These are phyloP conservation scores for Gossypioides kirkii DNA, from an alignment of 345 rosid species.

Conservation along the genomic window DNA sequence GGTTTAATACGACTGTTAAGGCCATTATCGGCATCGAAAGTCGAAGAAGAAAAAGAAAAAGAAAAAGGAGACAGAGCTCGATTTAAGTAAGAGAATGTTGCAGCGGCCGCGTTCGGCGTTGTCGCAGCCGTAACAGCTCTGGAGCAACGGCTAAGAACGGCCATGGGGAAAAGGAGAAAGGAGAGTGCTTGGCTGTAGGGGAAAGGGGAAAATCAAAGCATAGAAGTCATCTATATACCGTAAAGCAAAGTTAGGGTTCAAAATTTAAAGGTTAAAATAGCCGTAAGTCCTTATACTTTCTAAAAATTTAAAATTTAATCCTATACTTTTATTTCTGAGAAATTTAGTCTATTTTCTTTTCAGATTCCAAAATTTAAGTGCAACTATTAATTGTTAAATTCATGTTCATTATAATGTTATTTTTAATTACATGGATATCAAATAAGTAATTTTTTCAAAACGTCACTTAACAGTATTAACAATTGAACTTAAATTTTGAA, in stretches of 20 bases:
- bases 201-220: neutral
- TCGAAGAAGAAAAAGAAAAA: conserved; percentile 19
- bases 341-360: too few relatives aligned
- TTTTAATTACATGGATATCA: too few relatives aligned
- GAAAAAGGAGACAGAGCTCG: conserved; percentile 26
- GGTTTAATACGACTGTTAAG: conserved; percentile 16
- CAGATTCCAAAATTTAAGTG: fast-evolving
- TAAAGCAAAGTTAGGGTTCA: too few relatives aligned
- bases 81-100: conserved; percentile 16
- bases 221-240: neutral
- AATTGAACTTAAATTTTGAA: fast-evolving
- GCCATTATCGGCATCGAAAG: conserved; percentile 38
- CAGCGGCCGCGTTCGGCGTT: neutral
- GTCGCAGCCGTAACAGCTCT: conserved; percentile 16
- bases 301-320: too few relatives aligned
- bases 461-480: too few relatives aligned
- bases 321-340: too few relatives aligned
- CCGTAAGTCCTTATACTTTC: too few relatives aligned
- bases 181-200: neutral
- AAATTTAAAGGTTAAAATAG: too few relatives aligned
- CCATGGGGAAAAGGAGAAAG: conserved; percentile 19
- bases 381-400: too few relatives aligned
- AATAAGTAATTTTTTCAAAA: too few relatives aligned
- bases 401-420: fast-evolving
- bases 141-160: conserved; percentile 29